Percentiles rank a stretch among this genome's conserved stretches.
Conservation (phyloP, 2,329 filamentous ascomycete species). For the Xylaria sp. region DNA sequence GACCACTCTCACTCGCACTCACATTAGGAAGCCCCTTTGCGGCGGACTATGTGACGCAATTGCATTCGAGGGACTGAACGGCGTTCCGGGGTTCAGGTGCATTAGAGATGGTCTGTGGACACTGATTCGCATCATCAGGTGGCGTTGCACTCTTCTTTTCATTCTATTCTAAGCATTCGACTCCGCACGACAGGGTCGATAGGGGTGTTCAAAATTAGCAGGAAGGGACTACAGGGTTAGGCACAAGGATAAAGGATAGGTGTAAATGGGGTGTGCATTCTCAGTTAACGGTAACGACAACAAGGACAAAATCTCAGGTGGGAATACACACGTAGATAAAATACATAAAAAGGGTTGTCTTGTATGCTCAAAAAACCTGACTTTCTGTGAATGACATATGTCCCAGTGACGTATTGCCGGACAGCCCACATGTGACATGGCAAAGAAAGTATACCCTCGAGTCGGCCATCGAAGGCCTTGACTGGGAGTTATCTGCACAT, state of each 20-base stretch:
- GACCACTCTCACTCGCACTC: constrained; percentile 24
- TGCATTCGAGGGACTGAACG: constrained; percentile 9
- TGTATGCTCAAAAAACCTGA: neutral
- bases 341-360: constrained; percentile 2
- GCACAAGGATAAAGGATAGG: neutral
- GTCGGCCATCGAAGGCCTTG: too few relatives aligned
- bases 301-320: neutral
- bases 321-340: constrained; percentile 6
- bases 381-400: neutral
- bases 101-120: constrained; percentile 8
- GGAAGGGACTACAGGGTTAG: constrained; percentile 1
- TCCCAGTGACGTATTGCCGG: neutral
- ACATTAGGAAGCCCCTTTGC: constrained; percentile 12
- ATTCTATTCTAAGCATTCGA: neutral
- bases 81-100: constrained; percentile 9
- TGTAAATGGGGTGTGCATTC: neutral
- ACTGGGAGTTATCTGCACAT: too few relatives aligned
- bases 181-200: neutral
- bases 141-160: neutral
- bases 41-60: constrained; percentile 7
- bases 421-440: too few relatives aligned
- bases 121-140: constrained; percentile 2
- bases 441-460: too few relatives aligned
- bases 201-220: neutral
- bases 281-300: neutral